phyloP scores from a whole-genome alignment of 2,329 filamentous ascomycete species.

The Didymella keratinophila region DNA sequence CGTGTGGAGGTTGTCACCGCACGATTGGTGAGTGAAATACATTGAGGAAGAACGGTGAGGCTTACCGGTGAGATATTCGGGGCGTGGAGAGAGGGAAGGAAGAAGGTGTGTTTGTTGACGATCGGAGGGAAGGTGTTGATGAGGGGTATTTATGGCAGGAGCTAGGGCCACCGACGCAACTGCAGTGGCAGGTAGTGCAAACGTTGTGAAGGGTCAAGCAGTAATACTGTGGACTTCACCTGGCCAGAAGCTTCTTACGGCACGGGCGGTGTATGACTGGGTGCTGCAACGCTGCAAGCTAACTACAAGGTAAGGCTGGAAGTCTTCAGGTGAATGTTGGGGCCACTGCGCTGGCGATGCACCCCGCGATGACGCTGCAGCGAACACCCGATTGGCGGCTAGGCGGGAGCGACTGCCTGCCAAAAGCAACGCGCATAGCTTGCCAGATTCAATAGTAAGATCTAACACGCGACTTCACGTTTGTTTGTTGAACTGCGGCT shows the following conservation, averaged over 20 bases:
- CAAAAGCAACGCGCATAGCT: slow-evolving; percentile 1
- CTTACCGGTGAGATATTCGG: slow-evolving; percentile 12
- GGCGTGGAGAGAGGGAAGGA: slow-evolving; percentile 19
- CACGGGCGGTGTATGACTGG: slow-evolving; percentile 36
- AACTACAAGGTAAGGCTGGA: slow-evolving; percentile 20
- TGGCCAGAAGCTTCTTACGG: slow-evolving; percentile 29
- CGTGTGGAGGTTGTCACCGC: neutral
- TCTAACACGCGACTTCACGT: slow-evolving; percentile 3
- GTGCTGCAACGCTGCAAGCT: slow-evolving; percentile 27
- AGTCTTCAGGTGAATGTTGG: slow-evolving; percentile 34
- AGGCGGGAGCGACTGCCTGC: slow-evolving; percentile 4
- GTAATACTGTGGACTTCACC: slow-evolving; percentile 26
- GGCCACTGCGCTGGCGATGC: slow-evolving; percentile 37
- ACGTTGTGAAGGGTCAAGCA: slow-evolving; percentile 18
- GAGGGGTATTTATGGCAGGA: slow-evolving; percentile 31
- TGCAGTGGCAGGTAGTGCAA: slow-evolving; percentile 23
- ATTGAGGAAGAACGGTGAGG: neutral
- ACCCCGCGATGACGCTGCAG: slow-evolving; percentile 45
- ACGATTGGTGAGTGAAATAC: neutral
- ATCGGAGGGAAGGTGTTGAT: slow-evolving; percentile 20
- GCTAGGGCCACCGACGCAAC: slow-evolving; percentile 22
- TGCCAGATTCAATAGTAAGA: slow-evolving; percentile 9
- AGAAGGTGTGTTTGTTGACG: slow-evolving; percentile 36
- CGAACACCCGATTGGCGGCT: slow-evolving; percentile 37
- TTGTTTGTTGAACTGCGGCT: slow-evolving; percentile 11